phyloP scores from a whole-genome alignment of 2,329 filamentous ascomycete species.

The Bipolaris gigantea region DNA sequence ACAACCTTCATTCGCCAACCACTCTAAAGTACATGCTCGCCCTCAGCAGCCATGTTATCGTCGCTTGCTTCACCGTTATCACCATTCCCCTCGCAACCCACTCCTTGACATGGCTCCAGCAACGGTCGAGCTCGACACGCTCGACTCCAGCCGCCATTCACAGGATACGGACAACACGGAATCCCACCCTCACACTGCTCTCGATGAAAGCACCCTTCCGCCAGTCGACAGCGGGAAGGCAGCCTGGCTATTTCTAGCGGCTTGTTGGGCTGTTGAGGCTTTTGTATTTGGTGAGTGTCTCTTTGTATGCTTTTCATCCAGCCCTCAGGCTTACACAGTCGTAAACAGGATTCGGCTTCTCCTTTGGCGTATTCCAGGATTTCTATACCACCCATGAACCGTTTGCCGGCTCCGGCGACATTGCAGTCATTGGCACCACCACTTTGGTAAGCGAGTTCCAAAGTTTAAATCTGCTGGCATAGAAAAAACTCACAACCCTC shows the following conservation, averaged over 20 bases:
- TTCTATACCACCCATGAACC: constrained; percentile 65
- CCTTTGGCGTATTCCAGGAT: constrained; percentile 71
- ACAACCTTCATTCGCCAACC: too few relatives aligned
- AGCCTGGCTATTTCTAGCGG: constrained; percentile 24
- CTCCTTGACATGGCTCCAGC: too few relatives aligned
- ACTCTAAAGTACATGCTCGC: too few relatives aligned
- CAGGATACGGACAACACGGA: too few relatives aligned
- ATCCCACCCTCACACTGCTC: too few relatives aligned
- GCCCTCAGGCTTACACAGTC: background rate
- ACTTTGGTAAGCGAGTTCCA: too few relatives aligned
- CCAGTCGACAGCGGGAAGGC: constrained; percentile 19
- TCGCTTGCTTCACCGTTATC: too few relatives aligned
- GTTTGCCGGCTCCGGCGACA: constrained; percentile 56
- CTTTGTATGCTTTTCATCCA: background rate
- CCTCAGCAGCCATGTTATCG: too few relatives aligned
- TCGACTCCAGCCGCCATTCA: too few relatives aligned
- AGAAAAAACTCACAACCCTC: too few relatives aligned
- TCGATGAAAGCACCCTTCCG: background rate
- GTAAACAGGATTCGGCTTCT: constrained; percentile 63
- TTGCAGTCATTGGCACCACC: constrained; percentile 60
- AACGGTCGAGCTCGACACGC: too few relatives aligned
- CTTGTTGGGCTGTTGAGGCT: constrained; percentile 54
- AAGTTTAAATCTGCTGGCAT: constrained; percentile 20
- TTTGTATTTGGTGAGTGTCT: constrained; percentile 49
- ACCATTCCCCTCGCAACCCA: too few relatives aligned